A percentile compares a stretch with the other conserved stretches of the same genome.
Conservation (phyloP, 106 monocot genomes). For the Posidonia australis region DNA sequence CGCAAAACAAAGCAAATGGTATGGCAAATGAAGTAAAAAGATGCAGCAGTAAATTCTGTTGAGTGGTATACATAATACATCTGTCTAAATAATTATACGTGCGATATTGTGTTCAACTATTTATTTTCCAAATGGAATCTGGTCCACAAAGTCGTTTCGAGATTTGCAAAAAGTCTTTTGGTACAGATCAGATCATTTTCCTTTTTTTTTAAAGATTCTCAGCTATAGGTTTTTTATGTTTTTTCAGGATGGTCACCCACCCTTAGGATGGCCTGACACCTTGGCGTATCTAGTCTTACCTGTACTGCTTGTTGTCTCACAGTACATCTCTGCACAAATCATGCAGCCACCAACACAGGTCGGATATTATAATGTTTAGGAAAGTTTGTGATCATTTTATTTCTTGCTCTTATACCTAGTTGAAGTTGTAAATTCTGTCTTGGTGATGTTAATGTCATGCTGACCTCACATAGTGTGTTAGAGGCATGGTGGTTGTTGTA, state of each 20-base stretch:
- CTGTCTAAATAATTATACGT: too few species aligned
- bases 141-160: too few species aligned
- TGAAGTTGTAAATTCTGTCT: too few species aligned
- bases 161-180: not conserved
- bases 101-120: too few species aligned
- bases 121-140: too few species aligned
- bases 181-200: not conserved
- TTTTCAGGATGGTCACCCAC: constrained; percentile 90
- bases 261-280: constrained; percentile 88
- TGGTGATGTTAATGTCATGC: too few species aligned
- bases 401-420: not conserved
- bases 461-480: too few species aligned
- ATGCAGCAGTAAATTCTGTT: too few species aligned
- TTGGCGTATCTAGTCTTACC: constrained; percentile 84
- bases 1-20: too few species aligned
- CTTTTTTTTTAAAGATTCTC: not conserved
- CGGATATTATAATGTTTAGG: not conserved
- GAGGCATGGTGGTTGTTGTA: too few species aligned
- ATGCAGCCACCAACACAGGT: constrained; percentile 71
- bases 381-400: not conserved
- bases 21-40: too few species aligned
- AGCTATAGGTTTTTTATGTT: not conserved
- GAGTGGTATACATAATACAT: too few species aligned
- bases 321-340: constrained; percentile 76
- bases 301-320: constrained; percentile 58